Evolutionary conservation across 805 yeast species (phyloP).

Genomic region (Novakomyces olei): DNA sequence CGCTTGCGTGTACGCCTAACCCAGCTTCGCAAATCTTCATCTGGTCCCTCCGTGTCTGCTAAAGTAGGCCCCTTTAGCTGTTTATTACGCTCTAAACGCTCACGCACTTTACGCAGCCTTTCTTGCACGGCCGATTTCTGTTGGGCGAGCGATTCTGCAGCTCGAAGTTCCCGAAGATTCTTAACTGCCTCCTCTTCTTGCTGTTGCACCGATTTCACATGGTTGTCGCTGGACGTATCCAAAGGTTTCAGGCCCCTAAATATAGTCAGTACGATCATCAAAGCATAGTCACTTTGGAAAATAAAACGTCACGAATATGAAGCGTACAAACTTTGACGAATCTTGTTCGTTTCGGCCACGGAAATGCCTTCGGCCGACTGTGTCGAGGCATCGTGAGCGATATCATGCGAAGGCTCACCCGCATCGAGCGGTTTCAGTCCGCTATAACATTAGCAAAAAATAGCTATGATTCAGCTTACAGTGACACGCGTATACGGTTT

Average conservation of each 20-base stretch:
- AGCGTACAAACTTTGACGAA: constrained; percentile 4
- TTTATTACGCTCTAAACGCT: constrained; percentile 9
- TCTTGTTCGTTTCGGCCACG: constrained; percentile 8
- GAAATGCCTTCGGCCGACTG: no score
- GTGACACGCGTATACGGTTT: constrained; percentile 26
- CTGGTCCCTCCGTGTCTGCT: constrained; percentile 15
- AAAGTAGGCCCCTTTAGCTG: constrained; percentile 12
- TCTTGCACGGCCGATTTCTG: constrained; percentile 10
- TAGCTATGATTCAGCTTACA: constrained; percentile 13
- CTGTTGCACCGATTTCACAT: constrained; percentile 10
- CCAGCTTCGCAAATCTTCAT: constrained; percentile 22
- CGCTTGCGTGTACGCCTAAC: constrained; percentile 12
- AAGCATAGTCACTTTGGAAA: background rate
- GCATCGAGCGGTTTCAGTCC: no score
- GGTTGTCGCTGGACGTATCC: background rate
- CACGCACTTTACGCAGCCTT: constrained; percentile 12
- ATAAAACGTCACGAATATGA: background rate
- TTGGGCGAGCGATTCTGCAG: constrained; percentile 16
- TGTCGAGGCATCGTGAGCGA: no score
- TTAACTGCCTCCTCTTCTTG: constrained; percentile 20
- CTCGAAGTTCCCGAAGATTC: constrained; percentile 16
- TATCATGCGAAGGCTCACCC: no score
- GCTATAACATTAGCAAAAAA: no score
- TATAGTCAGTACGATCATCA: background rate
- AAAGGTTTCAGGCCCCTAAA: constrained; percentile 3